Percentiles rank a stretch among this genome's conserved stretches.
These are phyloP conservation scores for Curvularia verruculosa DNA, from an alignment of 2,329 filamentous ascomycete species.

Conservation along the genomic window DNA sequence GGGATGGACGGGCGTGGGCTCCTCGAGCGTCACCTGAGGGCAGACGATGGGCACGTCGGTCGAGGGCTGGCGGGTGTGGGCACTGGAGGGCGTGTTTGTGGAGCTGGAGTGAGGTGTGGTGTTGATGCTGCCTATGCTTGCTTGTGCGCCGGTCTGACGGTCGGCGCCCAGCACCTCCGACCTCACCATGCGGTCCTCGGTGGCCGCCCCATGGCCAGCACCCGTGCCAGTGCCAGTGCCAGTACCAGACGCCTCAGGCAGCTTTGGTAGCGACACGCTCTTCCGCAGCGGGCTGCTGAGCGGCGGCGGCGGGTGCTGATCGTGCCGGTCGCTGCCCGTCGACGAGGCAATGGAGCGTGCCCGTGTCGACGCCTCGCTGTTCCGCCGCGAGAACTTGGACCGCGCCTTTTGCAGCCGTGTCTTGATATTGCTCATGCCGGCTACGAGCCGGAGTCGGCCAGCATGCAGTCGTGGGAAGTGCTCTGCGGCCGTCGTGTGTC, in stretches of 20 bases:
- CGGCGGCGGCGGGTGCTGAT: constrained; percentile 9
- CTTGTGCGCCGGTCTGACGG: constrained; percentile 22
- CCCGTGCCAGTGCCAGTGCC: constrained; percentile 10
- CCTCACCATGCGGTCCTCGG: constrained; percentile 27
- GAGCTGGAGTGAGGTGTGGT: constrained; percentile 21
- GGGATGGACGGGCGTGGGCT: constrained; percentile 41
- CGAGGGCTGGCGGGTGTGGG: constrained; percentile 21
- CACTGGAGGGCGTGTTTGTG: constrained; percentile 17
- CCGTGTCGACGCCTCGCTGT: constrained; percentile 34
- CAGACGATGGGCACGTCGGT: constrained; percentile 22
- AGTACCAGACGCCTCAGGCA: constrained; percentile 27
- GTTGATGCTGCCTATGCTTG: constrained; percentile 15
- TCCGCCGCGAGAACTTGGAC: constrained; percentile 37
- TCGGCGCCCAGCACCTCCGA: constrained; percentile 34
- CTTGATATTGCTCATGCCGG: constrained; percentile 46
- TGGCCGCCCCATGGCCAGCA: constrained; percentile 4
- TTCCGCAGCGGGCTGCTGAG: constrained; percentile 31
- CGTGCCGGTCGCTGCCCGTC: constrained; percentile 33
- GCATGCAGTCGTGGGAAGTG: constrained; percentile 23
- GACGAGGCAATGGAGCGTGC: constrained; percentile 35
- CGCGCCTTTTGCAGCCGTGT: constrained; percentile 41
- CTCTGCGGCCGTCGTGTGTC: constrained; percentile 8
- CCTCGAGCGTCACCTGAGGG: constrained; percentile 42
- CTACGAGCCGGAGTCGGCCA: constrained; percentile 28
- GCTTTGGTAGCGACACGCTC: constrained; percentile 41